Base-by-base conservation (phyloP, 768 basidiomycete genomes). In the Sarcomyxa edulis region DNA sequence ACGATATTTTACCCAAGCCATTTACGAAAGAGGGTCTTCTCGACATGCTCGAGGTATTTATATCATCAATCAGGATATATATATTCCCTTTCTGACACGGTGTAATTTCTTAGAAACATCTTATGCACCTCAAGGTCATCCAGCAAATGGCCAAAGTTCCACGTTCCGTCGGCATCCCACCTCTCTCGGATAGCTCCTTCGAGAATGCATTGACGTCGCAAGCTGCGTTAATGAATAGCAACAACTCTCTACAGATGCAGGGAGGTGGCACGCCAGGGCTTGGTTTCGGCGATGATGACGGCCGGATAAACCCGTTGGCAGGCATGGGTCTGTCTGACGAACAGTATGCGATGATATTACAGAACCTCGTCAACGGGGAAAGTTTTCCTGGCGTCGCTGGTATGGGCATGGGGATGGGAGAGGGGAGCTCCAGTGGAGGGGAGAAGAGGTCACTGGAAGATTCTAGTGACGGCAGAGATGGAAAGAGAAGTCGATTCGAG, bases 1-100 rank as follows among this genome's bases (percentile, higher is more conserved):
- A 94, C 59, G 94, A 97, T 61, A 86, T 96, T 41, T 67, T 98
- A 12, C 87, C 93, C 6, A 98, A 98, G 59, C 95, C 95, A 3
- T 98, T 98, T 64, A 95, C 89, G n/a, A 90, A 91, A 58, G 81
- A 93, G 54, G 86, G 87, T 11, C 65, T 98, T 21, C 64, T 94
- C 32, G 82, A 84, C 46, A 93, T 97, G 80, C 81, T 98, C 45
- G 95, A 98, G 66, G 87, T 88, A 37, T 19, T 18, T n/a, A 21
- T 26, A 6, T 7, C 11, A n/a, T 26, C 16, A 20, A 24, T 12
- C 16, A 40, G 1, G 10, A 37, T 10, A 23, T 16, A 11, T 16
- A 3, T 12, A 26, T 25, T 8, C 11, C 18, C n/a, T n/a, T 16
- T 14, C 12, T 5, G 10, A 3, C 3, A 5, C 18, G n/a, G 14